A percentile compares a stretch with the other conserved stretches of the same genome.
Conservation (phyloP, 2,329 filamentous ascomycete species). For the Aspergillus fructus region DNA sequence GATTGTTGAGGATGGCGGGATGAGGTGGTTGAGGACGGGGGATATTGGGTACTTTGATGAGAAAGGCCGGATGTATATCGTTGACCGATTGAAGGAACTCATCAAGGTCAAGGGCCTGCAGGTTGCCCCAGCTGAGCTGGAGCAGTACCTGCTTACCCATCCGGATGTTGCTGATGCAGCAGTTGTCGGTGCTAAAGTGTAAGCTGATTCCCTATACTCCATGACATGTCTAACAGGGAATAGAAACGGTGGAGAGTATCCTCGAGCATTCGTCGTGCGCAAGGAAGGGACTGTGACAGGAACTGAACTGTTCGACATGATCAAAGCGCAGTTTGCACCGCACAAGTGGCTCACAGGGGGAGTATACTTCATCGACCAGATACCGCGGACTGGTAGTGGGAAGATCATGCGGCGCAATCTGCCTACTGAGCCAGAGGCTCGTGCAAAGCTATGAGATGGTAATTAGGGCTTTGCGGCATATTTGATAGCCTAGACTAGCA, state of each 20-base stretch:
- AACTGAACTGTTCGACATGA: neutral
- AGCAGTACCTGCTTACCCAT: slow-evolving; percentile 8
- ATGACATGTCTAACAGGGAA: no score
- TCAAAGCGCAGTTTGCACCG: slow-evolving; percentile 4
- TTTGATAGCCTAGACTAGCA: no score
- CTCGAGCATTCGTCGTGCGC: slow-evolving; percentile 12
- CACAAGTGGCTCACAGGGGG: slow-evolving; percentile 13
- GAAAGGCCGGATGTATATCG: slow-evolving; percentile 5
- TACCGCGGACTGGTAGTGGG: slow-evolving; percentile 11
- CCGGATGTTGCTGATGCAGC: slow-evolving; percentile 7
- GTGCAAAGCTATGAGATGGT: no score
- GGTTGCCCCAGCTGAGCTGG: slow-evolving; percentile 9
- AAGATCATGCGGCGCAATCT: slow-evolving; percentile 9
- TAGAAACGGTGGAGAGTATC: slow-evolving; percentile 9
- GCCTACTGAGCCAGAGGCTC: neutral
- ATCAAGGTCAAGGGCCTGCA: slow-evolving; percentile 15
- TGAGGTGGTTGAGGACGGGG: slow-evolving; percentile 8
- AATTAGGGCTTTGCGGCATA: no score
- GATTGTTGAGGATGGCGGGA: slow-evolving; percentile 1
- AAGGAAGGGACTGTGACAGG: neutral
- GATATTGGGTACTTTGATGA: slow-evolving; percentile 13
- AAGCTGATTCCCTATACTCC: no score
- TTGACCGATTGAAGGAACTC: slow-evolving; percentile 12
- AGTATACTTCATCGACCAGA: slow-evolving; percentile 7
- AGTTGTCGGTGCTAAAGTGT: slow-evolving; percentile 4